These are phyloP conservation scores for Trifolium fragiferum DNA, from an alignment of 306 rosid genomes.

Conservation along the genomic window DNA sequence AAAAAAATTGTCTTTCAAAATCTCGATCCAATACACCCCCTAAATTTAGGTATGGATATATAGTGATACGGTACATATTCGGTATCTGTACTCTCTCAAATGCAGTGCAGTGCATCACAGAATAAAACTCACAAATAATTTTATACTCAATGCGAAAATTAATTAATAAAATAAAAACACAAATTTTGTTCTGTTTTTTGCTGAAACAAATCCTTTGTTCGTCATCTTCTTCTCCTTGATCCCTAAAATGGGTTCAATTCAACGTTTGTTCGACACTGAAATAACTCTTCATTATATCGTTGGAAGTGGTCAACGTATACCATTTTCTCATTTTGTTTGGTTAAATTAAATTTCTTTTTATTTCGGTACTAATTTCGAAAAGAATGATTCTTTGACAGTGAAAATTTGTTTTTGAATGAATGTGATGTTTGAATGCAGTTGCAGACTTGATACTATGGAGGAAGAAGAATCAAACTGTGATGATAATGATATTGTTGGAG, in stretches of 20 bases:
- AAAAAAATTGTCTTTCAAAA: too few species aligned
- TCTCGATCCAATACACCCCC: too few species aligned
- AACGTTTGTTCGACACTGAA: constrained; percentile 67
- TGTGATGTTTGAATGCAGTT: constrained; percentile 56
- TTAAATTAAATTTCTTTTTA: neutral
- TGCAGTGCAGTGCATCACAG: too few species aligned
- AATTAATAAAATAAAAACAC: too few species aligned
- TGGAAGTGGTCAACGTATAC: constrained; percentile 76
- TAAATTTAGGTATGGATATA: too few species aligned
- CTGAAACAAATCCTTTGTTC: constrained; percentile 36
- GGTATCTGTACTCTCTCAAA: too few species aligned
- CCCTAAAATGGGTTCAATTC: constrained; percentile 67
- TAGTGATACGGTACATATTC: too few species aligned
- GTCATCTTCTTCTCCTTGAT: neutral
- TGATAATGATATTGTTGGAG: constrained; percentile 72
- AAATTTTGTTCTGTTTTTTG: too few species aligned
- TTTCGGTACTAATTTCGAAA: neutral
- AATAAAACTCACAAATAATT: too few species aligned
- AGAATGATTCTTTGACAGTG: constrained; percentile 25
- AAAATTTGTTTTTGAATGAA: constrained; percentile 34
- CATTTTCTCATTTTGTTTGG: constrained; percentile 20
- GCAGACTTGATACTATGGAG: constrained; percentile 94
- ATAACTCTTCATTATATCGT: constrained; percentile 76
- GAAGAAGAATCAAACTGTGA: constrained; percentile 65
- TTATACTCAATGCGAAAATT: too few species aligned